Evolutionary conservation across 768 basidiomycete species (phyloP).

Genomic region (Tulasnella sp.): DNA sequence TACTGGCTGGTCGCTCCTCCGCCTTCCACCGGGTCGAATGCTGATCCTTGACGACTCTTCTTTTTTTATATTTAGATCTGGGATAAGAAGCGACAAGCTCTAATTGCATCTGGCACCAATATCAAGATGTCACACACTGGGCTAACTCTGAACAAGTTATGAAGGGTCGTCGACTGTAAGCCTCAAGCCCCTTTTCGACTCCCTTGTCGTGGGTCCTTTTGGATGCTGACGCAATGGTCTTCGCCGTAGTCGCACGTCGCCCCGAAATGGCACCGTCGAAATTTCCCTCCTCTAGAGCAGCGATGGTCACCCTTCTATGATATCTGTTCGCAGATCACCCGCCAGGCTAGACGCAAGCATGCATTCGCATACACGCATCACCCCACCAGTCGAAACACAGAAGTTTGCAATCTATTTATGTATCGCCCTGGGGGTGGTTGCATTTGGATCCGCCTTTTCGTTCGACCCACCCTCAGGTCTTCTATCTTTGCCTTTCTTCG

Average conservation of each 20-base stretch:
- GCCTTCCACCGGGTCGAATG: neutral
- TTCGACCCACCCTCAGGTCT: neutral
- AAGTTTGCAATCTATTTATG: too few species aligned
- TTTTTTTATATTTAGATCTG: neutral
- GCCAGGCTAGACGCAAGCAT: too few species aligned
- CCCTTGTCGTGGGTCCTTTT: neutral
- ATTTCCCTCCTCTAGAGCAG: too few species aligned
- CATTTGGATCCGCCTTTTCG: neutral
- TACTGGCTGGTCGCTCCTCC: neutral
- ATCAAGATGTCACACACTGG: constrained; percentile 8
- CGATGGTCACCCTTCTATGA: too few species aligned
- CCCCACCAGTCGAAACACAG: too few species aligned
- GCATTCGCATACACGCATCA: too few species aligned
- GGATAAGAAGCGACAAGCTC: constrained; percentile 5
- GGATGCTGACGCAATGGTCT: neutral
- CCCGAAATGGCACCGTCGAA: neutral
- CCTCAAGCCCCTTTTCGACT: neutral
- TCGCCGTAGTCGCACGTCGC: neutral
- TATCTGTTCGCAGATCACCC: too few species aligned
- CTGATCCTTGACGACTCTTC: neutral
- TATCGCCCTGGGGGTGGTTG: too few species aligned
- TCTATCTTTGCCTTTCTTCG: neutral
- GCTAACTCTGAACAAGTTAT: neutral
- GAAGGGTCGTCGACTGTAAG: neutral
- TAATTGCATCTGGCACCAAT: constrained; percentile 8